These are phyloP conservation scores for Filobasidium floriforme DNA, from an alignment of 768 basidiomycete genomes.

Conservation along the genomic window DNA sequence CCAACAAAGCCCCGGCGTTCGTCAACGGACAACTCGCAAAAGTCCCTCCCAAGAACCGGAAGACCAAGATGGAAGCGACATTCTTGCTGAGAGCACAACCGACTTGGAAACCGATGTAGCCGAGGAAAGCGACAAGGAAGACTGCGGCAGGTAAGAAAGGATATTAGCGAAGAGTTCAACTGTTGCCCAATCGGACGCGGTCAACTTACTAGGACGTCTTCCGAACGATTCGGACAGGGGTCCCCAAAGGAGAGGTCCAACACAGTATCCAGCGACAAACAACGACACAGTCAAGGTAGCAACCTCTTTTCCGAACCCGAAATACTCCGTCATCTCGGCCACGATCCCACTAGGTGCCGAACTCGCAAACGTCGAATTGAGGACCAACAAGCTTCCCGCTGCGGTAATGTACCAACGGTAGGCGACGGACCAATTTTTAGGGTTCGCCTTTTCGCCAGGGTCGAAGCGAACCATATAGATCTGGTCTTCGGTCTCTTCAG, in stretches of 20 bases:
- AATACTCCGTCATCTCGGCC: slow-evolving; percentile 30
- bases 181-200: too few relatives aligned
- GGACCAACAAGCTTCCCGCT: slow-evolving; percentile 37
- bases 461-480: slow-evolving; percentile 40
- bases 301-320: slow-evolving; percentile 39
- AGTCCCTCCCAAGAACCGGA: slow-evolving; percentile 46
- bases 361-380: slow-evolving; percentile 44
- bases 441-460: slow-evolving; percentile 39
- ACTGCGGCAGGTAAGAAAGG: slow-evolving; percentile 14
- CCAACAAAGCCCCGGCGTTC: slow-evolving; percentile 46
- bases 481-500: slow-evolving; percentile 27
- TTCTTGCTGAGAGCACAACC: slow-evolving; percentile 47
- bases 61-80: slow-evolving; percentile 45
- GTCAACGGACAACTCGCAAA: slow-evolving; percentile 47
- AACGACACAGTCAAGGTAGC: slow-evolving; percentile 38
- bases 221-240: slow-evolving; percentile 42
- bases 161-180: too few relatives aligned
- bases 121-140: slow-evolving; percentile 44
- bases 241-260: slow-evolving; percentile 44
- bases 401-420: slow-evolving; percentile 41
- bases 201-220: slow-evolving; percentile 33
- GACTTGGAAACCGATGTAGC: slow-evolving; percentile 43
- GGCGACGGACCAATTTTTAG: slow-evolving; percentile 41
- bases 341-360: slow-evolving; percentile 41
- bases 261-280: slow-evolving; percentile 39